These are phyloP conservation scores for Schizochytrium sp. DNA, from an alignment of 108 stramenopile species.

Conservation along the genomic window DNA sequence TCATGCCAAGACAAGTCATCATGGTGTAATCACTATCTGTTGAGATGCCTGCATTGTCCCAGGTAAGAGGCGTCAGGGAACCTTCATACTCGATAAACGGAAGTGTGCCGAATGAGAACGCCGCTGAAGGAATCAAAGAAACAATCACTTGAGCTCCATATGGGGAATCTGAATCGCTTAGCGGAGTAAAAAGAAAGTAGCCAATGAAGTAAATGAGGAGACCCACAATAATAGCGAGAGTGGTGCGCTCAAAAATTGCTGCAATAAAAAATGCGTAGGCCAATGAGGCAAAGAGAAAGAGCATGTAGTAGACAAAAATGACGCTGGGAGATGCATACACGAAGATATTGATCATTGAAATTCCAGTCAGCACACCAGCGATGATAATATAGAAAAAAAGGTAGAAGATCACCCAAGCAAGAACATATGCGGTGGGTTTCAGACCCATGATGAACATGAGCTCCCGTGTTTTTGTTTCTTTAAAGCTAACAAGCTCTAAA, in stretches of 20 bases:
- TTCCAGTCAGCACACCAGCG: slow-evolving; percentile 68
- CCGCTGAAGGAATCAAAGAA: slow-evolving; percentile 74
- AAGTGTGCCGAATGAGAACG: slow-evolving; percentile 71
- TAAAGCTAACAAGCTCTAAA: slow-evolving; percentile 70
- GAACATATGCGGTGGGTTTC: slow-evolving; percentile 37
- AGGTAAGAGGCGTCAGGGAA: neutral
- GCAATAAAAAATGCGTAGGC: slow-evolving; percentile 69
- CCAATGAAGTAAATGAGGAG: slow-evolving; percentile 76
- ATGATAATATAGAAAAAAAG: slow-evolving; percentile 64
- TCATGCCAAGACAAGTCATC: slow-evolving; percentile 3
- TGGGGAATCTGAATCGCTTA: slow-evolving; percentile 56
- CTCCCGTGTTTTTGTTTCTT: slow-evolving; percentile 71
- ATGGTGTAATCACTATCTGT: slow-evolving; percentile 6
- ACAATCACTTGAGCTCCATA: slow-evolving; percentile 65
- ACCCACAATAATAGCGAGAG: slow-evolving; percentile 76
- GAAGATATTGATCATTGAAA: slow-evolving; percentile 66
- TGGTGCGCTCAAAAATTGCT: slow-evolving; percentile 73
- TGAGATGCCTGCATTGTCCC: neutral
- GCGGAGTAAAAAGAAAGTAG: slow-evolving; percentile 77
- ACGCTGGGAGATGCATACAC: slow-evolving; percentile 70
- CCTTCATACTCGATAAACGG: slow-evolving; percentile 6
- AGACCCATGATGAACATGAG: slow-evolving; percentile 77
- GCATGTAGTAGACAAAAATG: slow-evolving; percentile 73
- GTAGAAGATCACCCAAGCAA: slow-evolving; percentile 68
- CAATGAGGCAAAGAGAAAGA: slow-evolving; percentile 66